A percentile compares a stretch with the other conserved stretches of the same genome.
Conservation (phyloP, 768 basidiomycete genomes). For the Mycena chlorophos region DNA sequence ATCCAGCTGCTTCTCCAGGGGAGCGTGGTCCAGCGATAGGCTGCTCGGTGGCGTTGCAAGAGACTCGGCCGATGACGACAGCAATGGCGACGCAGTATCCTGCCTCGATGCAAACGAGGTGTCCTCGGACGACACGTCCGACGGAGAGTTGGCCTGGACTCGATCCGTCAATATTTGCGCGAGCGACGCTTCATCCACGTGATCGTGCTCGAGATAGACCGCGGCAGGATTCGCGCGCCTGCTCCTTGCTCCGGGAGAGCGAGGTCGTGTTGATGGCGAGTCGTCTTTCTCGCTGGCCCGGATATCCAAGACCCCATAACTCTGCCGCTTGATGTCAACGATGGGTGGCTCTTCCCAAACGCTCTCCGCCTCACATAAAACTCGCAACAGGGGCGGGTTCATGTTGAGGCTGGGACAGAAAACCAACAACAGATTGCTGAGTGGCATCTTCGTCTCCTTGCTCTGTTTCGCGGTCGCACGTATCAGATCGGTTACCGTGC, state of each 20-base stretch:
- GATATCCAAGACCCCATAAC: conserved; percentile 32
- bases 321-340: conserved; percentile 20
- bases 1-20: conserved; percentile 13
- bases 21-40: conserved; percentile 12
- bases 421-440: conserved; percentile 84
- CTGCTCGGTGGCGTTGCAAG: conserved; percentile 21
- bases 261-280: conserved; percentile 7
- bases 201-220: conserved; percentile 11
- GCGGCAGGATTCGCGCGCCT: conserved; percentile 17
- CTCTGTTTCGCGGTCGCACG: conserved; percentile 66
- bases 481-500: conserved; percentile 80
- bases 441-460: conserved; percentile 86
- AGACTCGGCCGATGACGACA: conserved; percentile 24
- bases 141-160: neutral
- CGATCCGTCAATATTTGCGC: conserved; percentile 18
- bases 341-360: conserved; percentile 53
- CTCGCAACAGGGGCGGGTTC: conserved; percentile 69
- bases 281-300: conserved; percentile 21
- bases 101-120: conserved; percentile 15
- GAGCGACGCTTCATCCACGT: conserved; percentile 16
- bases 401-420: conserved; percentile 86
- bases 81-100: conserved; percentile 22
- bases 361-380: conserved; percentile 67
- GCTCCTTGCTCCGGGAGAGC: conserved; percentile 18
- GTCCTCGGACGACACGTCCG: conserved; percentile 21